These are phyloP conservation scores for Zygoascus flipseniorum DNA, from an alignment of 805 yeast genomes.

Conservation along the genomic window DNA sequence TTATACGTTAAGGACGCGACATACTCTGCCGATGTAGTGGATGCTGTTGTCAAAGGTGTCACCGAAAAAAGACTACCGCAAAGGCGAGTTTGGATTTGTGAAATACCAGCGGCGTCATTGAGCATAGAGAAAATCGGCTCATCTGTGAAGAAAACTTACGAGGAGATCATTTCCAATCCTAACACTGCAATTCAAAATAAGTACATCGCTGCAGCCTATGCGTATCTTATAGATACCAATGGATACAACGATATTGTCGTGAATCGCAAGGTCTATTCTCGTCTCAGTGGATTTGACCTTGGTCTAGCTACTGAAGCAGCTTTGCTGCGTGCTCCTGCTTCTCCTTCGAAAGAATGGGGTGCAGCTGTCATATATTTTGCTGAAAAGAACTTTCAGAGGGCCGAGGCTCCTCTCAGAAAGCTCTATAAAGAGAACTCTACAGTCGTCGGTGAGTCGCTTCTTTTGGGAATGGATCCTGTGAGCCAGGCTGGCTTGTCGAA, in stretches of 20 bases:
- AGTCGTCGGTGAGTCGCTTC: not conserved
- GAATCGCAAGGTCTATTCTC: constrained; percentile 8
- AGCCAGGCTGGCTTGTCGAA: not conserved
- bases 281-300: constrained; percentile 12
- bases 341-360: constrained; percentile 1
- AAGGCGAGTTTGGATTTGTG: constrained; percentile 57
- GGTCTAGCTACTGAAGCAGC: constrained; percentile 5
- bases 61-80: constrained; percentile 54
- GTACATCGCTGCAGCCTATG: constrained; percentile 46
- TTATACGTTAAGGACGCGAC: constrained; percentile 18
- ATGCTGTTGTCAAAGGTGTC: constrained; percentile 48
- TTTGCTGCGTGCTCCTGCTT: not conserved
- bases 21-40: constrained; percentile 12
- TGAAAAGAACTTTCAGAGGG: not conserved
- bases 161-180: constrained; percentile 45
- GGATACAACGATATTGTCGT: not conserved
- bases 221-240: constrained; percentile 16
- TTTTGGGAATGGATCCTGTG: not conserved
- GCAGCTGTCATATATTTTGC: not conserved
- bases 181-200: constrained; percentile 44
- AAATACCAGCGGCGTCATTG: constrained; percentile 13
- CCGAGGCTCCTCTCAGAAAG: not conserved
- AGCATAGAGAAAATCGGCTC: constrained; percentile 18
- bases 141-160: constrained; percentile 26
- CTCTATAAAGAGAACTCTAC: not conserved